Evolutionary conservation across 306 rosid genomes (phyloP).

Genomic region (Malus fusca): DNA sequence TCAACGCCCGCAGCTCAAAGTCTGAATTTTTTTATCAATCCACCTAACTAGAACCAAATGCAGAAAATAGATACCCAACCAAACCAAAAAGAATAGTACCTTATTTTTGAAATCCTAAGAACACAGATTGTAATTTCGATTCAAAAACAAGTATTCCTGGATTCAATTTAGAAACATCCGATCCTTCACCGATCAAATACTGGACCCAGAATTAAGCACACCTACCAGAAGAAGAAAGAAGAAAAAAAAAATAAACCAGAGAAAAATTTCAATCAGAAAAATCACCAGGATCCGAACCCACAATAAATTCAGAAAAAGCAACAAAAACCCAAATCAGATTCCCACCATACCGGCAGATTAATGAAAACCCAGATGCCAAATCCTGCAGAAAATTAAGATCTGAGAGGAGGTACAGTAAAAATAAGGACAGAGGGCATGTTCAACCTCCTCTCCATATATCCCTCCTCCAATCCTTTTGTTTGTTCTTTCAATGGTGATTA

Average conservation of each 20-base stretch:
- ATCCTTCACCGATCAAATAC: slow-evolving; percentile 23
- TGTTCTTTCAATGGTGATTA: slow-evolving; percentile 46
- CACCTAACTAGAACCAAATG: slow-evolving; percentile 29
- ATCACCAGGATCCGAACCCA: slow-evolving; percentile 28
- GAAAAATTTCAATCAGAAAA: slow-evolving; percentile 4
- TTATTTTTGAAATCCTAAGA: slow-evolving; percentile 18
- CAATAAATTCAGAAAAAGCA: slow-evolving; percentile 3
- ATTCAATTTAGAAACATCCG: slow-evolving; percentile 29
- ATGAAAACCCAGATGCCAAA: slow-evolving; percentile 64
- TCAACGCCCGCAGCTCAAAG: slow-evolving; percentile 20
- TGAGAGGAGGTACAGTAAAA: slow-evolving; percentile 59
- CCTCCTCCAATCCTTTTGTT: slow-evolving; percentile 48
- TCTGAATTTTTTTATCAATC: slow-evolving; percentile 16
- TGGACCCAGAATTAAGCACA: slow-evolving; percentile 33
- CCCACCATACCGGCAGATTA: slow-evolving; percentile 41
- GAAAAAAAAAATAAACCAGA: background rate
- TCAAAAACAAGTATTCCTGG: slow-evolving; percentile 8
- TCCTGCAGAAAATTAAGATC: slow-evolving; percentile 70
- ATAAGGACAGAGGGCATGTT: slow-evolving; percentile 80
- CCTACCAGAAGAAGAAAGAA: background rate
- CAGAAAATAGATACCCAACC: slow-evolving; percentile 17
- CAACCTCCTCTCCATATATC: slow-evolving; percentile 45
- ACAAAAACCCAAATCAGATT: slow-evolving; percentile 13
- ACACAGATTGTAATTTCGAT: slow-evolving; percentile 9
- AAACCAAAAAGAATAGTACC: slow-evolving; percentile 27